Evolutionary conservation across 129 eudicot genomes (phyloP).

Genomic region (Saposhnikovia divaricata): DNA sequence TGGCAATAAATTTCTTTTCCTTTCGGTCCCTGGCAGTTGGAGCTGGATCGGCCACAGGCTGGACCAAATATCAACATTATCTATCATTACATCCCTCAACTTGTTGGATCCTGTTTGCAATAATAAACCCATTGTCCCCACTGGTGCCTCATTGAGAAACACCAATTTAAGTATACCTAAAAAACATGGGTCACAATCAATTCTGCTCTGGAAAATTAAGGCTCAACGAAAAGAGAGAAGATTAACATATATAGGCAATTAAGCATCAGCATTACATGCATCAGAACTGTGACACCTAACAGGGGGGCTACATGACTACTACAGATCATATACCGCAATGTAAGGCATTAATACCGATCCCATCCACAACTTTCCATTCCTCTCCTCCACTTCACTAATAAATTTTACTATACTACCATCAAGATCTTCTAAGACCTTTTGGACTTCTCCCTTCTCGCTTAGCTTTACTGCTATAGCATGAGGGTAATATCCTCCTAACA

Average conservation of each 20-base stretch:
- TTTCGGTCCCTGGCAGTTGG: no score
- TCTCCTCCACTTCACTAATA: constrained; percentile 50
- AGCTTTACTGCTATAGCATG: constrained; percentile 40
- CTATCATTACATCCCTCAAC: no score
- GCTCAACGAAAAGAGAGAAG: background rate
- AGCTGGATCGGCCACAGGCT: no score
- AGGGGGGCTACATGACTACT: background rate
- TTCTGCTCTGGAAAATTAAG: background rate
- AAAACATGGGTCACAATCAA: background rate
- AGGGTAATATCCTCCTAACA: constrained; percentile 34
- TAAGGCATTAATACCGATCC: constrained; percentile 50
- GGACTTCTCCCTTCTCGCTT: constrained; percentile 34
- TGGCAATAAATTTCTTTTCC: no score
- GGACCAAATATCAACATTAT: no score
- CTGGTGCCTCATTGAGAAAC: background rate
- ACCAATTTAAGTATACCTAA: background rate
- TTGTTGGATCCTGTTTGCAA: no score
- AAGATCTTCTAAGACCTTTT: constrained; percentile 36
- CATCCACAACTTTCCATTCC: constrained; percentile 47
- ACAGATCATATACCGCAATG: constrained; percentile 29
- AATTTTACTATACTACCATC: constrained; percentile 39
- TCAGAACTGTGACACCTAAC: background rate
- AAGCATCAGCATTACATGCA: background rate
- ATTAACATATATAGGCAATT: background rate
- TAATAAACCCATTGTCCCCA: no score